Percentiles rank a stretch among this genome's conserved stretches.
Evolutionary conservation across 108 stramenopile species (phyloP).

Genomic region (Aurantiochytrium sp.): DNA sequence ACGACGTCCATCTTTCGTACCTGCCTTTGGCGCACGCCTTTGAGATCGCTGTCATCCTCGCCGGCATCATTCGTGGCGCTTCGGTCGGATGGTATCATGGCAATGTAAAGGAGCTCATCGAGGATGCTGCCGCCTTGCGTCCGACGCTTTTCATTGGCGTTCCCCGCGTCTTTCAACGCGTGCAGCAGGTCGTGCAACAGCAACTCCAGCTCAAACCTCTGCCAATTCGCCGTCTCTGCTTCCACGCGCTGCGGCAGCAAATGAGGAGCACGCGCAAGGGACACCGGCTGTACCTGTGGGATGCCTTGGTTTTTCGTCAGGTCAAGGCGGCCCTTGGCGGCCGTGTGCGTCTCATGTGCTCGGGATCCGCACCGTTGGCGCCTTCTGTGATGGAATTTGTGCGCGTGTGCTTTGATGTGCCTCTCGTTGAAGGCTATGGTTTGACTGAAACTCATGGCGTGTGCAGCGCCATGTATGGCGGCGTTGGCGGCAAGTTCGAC

Average conservation of each 20-base stretch:
- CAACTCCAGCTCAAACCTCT: neutral
- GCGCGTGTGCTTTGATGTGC: neutral
- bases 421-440: neutral
- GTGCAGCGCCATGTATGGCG: neutral
- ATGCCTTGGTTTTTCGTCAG: slow-evolving; percentile 81
- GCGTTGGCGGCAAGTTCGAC: neutral
- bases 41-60: slow-evolving; percentile 64
- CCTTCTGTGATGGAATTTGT: neutral
- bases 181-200: slow-evolving; percentile 54
- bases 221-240: neutral
- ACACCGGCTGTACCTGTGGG: slow-evolving; percentile 69
- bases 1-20: slow-evolving; percentile 83
- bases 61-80: slow-evolving; percentile 57
- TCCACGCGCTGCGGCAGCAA: neutral
- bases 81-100: slow-evolving; percentile 76
- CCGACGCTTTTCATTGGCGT: slow-evolving; percentile 80
- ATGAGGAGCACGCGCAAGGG: slow-evolving; percentile 29
- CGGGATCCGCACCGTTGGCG: neutral
- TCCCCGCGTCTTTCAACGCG: slow-evolving; percentile 85
- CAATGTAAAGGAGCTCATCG: slow-evolving; percentile 65
- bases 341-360: slow-evolving; percentile 47
- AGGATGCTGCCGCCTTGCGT: slow-evolving; percentile 75
- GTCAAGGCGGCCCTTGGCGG: slow-evolving; percentile 83
- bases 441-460: neutral
- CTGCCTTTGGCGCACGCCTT: slow-evolving; percentile 92